phyloP scores from a whole-genome alignment of 2,329 filamentous ascomycete genomes.

The Stagonosporopsis rhizophila region DNA sequence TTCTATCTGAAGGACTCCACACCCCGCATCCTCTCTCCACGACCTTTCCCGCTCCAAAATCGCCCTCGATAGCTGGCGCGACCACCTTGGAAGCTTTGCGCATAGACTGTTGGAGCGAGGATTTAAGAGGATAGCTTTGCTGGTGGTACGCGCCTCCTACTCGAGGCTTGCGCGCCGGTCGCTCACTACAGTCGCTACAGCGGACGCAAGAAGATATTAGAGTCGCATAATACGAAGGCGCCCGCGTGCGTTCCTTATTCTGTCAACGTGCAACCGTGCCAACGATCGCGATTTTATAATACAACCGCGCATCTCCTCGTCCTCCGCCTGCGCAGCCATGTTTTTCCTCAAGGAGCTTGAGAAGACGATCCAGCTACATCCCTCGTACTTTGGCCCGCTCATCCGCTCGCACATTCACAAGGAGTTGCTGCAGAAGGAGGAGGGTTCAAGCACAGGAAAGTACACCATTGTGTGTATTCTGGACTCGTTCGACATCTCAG shows the following conservation, averaged over 20 bases:
- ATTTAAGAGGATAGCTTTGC: conserved; percentile 33
- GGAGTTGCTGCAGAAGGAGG: conserved; percentile 89
- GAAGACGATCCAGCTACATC: conserved; percentile 91
- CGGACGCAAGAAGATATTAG: conserved; percentile 35
- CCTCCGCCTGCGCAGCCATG: conserved; percentile 63
- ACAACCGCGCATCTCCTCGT: conserved; percentile 14
- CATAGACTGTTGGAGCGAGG: conserved; percentile 35
- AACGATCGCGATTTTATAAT: conserved; percentile 17
- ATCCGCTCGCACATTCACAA: conserved; percentile 91
- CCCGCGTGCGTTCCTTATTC: conserved; percentile 17
- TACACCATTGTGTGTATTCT: conserved; percentile 99
- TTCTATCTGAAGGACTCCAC: conserved; percentile 8
- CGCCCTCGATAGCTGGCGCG: conserved; percentile 26
- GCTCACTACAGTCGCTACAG: conserved; percentile 29
- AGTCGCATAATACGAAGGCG: conserved; percentile 33
- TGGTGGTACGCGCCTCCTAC: conserved; percentile 40
- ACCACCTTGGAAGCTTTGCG: conserved; percentile 27
- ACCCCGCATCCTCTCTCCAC: conserved; percentile 23
- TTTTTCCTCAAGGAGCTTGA: conserved; percentile 99
- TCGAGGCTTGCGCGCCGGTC: conserved; percentile 31
- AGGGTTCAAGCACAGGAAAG: conserved; percentile 92
- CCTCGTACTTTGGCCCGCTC: conserved; percentile 94
- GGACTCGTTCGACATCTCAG: conserved; percentile 93
- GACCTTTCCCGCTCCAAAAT: conserved; percentile 16
- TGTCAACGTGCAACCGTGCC: conserved; percentile 23